phyloP scores from a whole-genome alignment of 352 stramenopile genomes.

The Phytophthora cryptogea region DNA sequence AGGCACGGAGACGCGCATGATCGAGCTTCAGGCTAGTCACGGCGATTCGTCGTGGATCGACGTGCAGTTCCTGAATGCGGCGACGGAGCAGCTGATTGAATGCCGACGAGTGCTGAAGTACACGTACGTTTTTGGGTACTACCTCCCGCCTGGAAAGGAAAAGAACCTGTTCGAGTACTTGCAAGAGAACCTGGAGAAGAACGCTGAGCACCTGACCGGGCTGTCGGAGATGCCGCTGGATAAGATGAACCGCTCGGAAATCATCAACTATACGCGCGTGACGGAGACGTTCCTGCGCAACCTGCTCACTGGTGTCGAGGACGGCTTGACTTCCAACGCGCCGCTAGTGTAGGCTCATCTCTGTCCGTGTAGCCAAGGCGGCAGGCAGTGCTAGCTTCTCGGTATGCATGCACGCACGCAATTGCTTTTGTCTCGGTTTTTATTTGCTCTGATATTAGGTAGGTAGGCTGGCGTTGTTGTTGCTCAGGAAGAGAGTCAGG shows the following conservation, averaged over 20 bases:
- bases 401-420: slow-evolving; percentile 23
- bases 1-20: slow-evolving; percentile 95
- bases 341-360: slow-evolving; percentile 31
- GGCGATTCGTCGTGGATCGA: slow-evolving; percentile 95
- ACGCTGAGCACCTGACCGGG: slow-evolving; percentile 91
- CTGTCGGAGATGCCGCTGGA: slow-evolving; percentile 92
- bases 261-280: slow-evolving; percentile 95
- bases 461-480: slow-evolving; percentile 30
- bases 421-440: slow-evolving; percentile 35
- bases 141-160: slow-evolving; percentile 87
- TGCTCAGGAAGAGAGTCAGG: slow-evolving; percentile 16
- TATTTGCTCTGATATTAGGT: slow-evolving; percentile 38
- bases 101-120: slow-evolving; percentile 99
- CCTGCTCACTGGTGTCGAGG: slow-evolving; percentile 90
- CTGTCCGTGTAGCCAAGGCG: slow-evolving; percentile 13
- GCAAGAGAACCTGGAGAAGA: slow-evolving; percentile 94
- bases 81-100: slow-evolving; percentile 96
- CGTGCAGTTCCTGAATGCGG: slow-evolving; percentile 98
- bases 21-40: slow-evolving; percentile 94
- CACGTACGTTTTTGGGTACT: slow-evolving; percentile 97
- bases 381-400: slow-evolving; percentile 16
- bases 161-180: slow-evolving; percentile 96
- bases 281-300: slow-evolving; percentile 93
- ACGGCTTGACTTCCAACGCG: slow-evolving; percentile 75
- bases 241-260: slow-evolving; percentile 92